Conservation (phyloP, 2,329 filamentous ascomycete genomes). For the Trichoderma arundinaceum region DNA sequence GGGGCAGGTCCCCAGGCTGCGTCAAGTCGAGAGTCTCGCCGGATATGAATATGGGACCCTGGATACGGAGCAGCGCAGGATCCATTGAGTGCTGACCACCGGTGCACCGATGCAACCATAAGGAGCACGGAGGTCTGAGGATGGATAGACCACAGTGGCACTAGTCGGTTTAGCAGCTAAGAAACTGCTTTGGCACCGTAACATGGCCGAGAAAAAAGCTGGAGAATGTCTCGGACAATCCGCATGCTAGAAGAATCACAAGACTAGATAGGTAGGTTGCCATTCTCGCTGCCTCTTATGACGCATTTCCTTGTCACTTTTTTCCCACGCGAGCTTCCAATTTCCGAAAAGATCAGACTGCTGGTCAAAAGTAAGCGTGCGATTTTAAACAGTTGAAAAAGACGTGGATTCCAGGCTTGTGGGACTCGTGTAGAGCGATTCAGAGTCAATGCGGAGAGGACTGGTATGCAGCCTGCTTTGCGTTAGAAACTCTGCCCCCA, state of each 20-base stretch:
- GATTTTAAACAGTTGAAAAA: not conserved
- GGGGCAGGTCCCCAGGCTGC: not conserved
- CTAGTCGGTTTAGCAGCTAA: not conserved
- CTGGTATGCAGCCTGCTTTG: not conserved
- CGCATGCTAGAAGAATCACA: conserved; percentile 16
- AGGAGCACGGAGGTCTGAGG: not conserved
- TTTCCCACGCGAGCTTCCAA: not conserved
- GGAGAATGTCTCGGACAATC: conserved; percentile 26
- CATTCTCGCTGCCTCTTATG: not conserved
- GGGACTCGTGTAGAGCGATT: not conserved
- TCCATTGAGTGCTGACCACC: conserved; percentile 23
- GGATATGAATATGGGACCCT: not conserved
- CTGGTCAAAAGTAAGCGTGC: not conserved
- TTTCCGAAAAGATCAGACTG: not conserved
- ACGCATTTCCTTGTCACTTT: not conserved
- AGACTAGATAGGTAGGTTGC: not conserved
- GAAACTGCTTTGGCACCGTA: conserved; percentile 1
- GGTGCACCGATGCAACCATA: conserved; percentile 8
- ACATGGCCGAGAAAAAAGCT: conserved; percentile 20
- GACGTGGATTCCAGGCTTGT: not conserved
- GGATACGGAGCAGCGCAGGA: not conserved
- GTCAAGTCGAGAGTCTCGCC: not conserved
- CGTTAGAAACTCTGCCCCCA: not conserved
- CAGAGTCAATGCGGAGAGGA: not conserved
- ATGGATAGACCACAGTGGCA: conserved; percentile 9